Percentiles rank a stretch among this genome's conserved stretches.
Evolutionary conservation across 768 basidiomycete genomes (phyloP).

Genomic region (Tylopilus subfusipes): DNA sequence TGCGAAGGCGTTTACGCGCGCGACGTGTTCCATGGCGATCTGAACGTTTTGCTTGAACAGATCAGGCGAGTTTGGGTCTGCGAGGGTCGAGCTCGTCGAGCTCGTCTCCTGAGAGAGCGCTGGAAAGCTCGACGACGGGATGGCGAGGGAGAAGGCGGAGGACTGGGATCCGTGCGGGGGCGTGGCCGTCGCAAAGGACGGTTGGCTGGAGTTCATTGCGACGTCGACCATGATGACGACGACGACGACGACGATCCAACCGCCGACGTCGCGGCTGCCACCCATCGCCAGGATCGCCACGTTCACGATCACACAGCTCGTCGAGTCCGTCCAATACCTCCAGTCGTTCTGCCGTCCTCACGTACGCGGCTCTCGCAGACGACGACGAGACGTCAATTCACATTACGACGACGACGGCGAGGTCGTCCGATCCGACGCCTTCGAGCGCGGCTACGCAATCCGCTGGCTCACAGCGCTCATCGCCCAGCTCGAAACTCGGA

Average conservation of each 20-base stretch:
- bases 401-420: constrained; percentile 1
- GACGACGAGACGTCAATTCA: constrained; percentile 4
- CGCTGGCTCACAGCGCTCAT: constrained; percentile 74
- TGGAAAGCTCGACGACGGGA: constrained; percentile 17
- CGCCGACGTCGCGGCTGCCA: constrained; percentile 55
- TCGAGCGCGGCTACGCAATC: constrained; percentile 66
- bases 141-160: constrained; percentile 18
- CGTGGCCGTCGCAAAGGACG: constrained; percentile 1
- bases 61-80: constrained; percentile 57
- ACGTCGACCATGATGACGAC: not conserved
- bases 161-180: constrained; percentile 12
- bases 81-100: constrained; percentile 13
- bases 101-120: constrained; percentile 29
- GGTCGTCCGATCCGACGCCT: constrained; percentile 51
- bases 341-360: constrained; percentile 55
- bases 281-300: constrained; percentile 44
- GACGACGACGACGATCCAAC: constrained; percentile 7
- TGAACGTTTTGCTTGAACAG: constrained; percentile 59
- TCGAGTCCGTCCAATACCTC: constrained; percentile 48
- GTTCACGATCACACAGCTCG: constrained; percentile 36
- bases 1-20: constrained; percentile 46
- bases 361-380: constrained; percentile 56
- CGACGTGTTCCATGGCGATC: constrained; percentile 45
- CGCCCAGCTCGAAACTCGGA: constrained; percentile 29
- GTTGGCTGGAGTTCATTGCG: constrained; percentile 11